These are phyloP conservation scores for Tilletiopsis washingtonensis DNA, from an alignment of 1,284 basidiomycete species.

Conservation along the genomic window DNA sequence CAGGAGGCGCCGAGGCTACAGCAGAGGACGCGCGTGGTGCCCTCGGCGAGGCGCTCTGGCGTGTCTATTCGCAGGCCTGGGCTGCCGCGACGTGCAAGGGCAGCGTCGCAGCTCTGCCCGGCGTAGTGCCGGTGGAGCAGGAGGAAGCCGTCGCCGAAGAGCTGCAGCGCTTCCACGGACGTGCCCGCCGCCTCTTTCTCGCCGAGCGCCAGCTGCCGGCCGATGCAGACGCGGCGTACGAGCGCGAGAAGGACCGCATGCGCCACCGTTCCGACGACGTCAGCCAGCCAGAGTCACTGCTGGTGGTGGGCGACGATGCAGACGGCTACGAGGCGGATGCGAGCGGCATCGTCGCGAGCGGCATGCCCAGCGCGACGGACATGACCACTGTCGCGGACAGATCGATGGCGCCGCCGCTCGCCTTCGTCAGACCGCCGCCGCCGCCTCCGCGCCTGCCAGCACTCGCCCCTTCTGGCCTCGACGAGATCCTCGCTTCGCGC, in stretches of 20 bases:
- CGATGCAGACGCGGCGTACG: background rate
- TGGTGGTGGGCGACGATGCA: background rate
- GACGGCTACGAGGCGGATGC: background rate
- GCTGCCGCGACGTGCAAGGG: background rate
- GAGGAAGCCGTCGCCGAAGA: conserved; percentile 52
- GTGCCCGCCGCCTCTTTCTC: conserved; percentile 67
- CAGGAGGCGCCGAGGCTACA: too few relatives aligned
- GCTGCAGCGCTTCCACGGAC: conserved; percentile 64
- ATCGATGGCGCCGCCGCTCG: background rate
- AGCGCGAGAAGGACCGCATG: background rate
- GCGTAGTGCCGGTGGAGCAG: background rate
- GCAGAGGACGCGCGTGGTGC: background rate
- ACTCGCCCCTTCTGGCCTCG: too few relatives aligned
- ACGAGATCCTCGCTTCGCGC: conserved; percentile 3
- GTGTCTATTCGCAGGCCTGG: background rate
- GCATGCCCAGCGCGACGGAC: background rate
- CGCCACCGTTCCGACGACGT: background rate
- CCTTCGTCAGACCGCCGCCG: background rate
- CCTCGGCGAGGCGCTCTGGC: background rate
- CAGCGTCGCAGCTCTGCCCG: background rate
- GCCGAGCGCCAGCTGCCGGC: background rate
- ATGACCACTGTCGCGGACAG: too few relatives aligned
- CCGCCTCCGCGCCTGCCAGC: too few relatives aligned
- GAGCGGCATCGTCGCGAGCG: background rate
- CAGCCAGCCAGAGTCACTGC: too few relatives aligned